These are phyloP conservation scores for Durotheca rogersii DNA, from an alignment of 495 filamentous ascomycete genomes.

Conservation along the genomic window DNA sequence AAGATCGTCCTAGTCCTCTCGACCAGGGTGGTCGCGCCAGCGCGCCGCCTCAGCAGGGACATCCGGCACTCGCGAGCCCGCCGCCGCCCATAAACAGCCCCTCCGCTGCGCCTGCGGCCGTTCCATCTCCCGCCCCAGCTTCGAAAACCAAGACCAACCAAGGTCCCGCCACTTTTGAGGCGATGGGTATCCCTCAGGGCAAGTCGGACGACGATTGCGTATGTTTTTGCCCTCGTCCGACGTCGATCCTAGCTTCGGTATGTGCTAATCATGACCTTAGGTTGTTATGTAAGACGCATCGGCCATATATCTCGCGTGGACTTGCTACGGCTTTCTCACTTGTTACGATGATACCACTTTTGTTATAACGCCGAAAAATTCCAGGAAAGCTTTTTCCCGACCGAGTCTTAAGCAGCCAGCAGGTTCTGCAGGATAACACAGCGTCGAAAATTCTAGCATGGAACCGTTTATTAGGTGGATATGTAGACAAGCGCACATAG, in stretches of 20 bases:
- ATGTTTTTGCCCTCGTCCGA: conserved; percentile 46
- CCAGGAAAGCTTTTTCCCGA: conserved; percentile 6
- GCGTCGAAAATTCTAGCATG: no score
- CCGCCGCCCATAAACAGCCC: conserved; percentile 32
- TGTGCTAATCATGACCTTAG: conserved; percentile 12
- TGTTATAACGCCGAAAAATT: conserved; percentile 12
- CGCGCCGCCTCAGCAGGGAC: conserved; percentile 35
- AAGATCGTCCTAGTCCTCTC: conserved; percentile 26
- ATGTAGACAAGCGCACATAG: no score
- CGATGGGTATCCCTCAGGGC: conserved; percentile 87
- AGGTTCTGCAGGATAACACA: not conserved
- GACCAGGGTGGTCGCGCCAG: conserved; percentile 33
- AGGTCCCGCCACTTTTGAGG: conserved; percentile 95
- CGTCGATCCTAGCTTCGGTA: not conserved
- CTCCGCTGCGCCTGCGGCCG: conserved; percentile 36
- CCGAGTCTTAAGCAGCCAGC: not conserved
- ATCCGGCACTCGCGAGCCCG: conserved; percentile 39
- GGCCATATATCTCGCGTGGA: conserved; percentile 8
- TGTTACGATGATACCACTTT: conserved; percentile 29
- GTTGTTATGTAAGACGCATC: conserved; percentile 27
- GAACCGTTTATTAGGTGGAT: no score
- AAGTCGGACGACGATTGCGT: conserved; percentile 88
- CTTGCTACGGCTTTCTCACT: conserved; percentile 25
- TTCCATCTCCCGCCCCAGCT: no score
- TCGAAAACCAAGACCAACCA: conserved; percentile 58